Evolutionary conservation across 768 basidiomycete genomes (phyloP).

Genomic region (Tephrocybe sp.): DNA sequence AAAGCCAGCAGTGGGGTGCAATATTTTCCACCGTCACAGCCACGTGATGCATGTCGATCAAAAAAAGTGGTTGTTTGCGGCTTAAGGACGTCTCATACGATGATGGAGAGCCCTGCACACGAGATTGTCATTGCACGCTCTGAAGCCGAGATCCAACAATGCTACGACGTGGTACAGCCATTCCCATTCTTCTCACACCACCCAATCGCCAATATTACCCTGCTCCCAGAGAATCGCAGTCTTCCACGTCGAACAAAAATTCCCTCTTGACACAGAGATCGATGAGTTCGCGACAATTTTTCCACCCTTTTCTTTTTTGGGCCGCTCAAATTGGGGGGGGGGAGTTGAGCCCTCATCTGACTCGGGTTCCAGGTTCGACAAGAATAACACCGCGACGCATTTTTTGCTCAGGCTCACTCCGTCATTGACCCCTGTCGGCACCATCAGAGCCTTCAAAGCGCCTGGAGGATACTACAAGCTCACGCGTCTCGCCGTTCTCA

Average conservation of each 20-base stretch:
- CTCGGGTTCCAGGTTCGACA: slow-evolving; percentile 49
- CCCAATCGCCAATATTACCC: slow-evolving; percentile 3
- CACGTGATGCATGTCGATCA: slow-evolving; percentile 10
- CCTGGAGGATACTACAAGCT: slow-evolving; percentile 65
- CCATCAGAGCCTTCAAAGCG: slow-evolving; percentile 51
- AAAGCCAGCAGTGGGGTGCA: no score
- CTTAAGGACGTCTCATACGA: background rate
- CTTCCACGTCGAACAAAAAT: slow-evolving; percentile 66
- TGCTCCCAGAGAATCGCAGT: slow-evolving; percentile 44
- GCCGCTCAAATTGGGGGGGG: no score
- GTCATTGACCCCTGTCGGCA: slow-evolving; percentile 64
- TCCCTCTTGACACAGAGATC: slow-evolving; percentile 70
- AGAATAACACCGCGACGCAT: slow-evolving; percentile 62
- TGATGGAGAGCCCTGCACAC: slow-evolving; percentile 35
- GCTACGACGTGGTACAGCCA: slow-evolving; percentile 50
- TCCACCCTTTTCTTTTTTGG: no score
- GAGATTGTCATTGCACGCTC: slow-evolving; percentile 54
- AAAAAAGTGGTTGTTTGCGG: no score
- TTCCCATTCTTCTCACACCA: slow-evolving; percentile 6
- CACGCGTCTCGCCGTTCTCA: slow-evolving; percentile 64
- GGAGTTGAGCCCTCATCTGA: background rate
- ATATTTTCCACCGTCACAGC: slow-evolving; percentile 7
- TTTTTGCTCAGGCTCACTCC: slow-evolving; percentile 68
- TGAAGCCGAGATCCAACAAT: slow-evolving; percentile 56
- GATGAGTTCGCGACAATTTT: slow-evolving; percentile 52